Conservation (phyloP, 2,329 filamentous ascomycete genomes). For the Aspergillus sp. region DNA sequence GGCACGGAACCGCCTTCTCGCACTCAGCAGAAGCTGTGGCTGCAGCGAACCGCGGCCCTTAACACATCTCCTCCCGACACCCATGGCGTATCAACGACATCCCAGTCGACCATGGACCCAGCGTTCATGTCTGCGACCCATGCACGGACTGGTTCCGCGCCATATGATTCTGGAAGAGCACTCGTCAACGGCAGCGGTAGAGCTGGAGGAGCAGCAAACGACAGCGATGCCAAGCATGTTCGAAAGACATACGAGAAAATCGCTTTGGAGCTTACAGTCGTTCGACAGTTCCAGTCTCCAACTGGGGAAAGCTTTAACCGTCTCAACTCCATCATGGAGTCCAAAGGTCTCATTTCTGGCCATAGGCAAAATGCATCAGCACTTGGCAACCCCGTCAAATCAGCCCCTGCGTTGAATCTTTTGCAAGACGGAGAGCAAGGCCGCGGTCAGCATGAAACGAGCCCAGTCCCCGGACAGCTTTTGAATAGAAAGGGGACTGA, state of each 20-base stretch:
- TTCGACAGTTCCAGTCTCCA: constrained; percentile 42
- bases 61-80: constrained; percentile 41
- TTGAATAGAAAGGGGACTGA: constrained; percentile 15
- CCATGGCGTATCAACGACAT: constrained; percentile 26
- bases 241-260: constrained; percentile 43
- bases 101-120: constrained; percentile 33
- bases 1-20: constrained; percentile 39
- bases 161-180: constrained; percentile 24
- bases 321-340: constrained; percentile 21
- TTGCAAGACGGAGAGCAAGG: constrained; percentile 19
- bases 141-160: constrained; percentile 21
- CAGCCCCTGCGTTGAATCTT: constrained; percentile 28
- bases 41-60: constrained; percentile 41
- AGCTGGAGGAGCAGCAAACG: constrained; percentile 22
- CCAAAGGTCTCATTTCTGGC: constrained; percentile 7
- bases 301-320: constrained; percentile 39
- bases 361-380: constrained; percentile 12
- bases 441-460: constrained; percentile 12
- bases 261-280: constrained; percentile 39
- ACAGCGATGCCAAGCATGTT: constrained; percentile 34
- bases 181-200: constrained; percentile 25
- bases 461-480: constrained; percentile 18
- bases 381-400: constrained; percentile 29
- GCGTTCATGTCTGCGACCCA: constrained; percentile 25
- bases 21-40: constrained; percentile 46